Conservation (phyloP, 306 rosid genomes). For the Malus orientalis region DNA sequence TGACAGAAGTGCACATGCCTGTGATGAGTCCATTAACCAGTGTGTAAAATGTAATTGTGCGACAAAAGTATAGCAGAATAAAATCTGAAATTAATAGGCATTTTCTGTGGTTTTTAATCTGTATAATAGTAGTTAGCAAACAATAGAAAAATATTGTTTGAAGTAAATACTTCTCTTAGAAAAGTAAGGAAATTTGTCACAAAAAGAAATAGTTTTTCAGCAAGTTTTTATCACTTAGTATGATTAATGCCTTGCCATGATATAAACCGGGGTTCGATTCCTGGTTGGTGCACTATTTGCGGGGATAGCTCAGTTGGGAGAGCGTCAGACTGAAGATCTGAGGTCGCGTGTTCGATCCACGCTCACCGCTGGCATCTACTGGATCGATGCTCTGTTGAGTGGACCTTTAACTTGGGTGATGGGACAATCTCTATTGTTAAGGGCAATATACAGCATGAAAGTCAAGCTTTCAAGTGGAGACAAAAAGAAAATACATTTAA, state of each 20-base stretch:
- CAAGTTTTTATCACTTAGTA: background rate
- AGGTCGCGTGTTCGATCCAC: slow-evolving; percentile 69
- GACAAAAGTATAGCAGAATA: background rate
- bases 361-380: slow-evolving; percentile 48
- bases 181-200: background rate
- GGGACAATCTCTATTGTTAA: background rate
- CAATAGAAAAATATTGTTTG: background rate
- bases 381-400: slow-evolving; percentile 26
- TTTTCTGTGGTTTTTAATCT: background rate
- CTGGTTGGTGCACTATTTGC: slow-evolving; percentile 37
- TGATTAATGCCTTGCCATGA: slow-evolving; percentile 12
- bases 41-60: background rate
- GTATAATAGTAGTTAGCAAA: background rate
- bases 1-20: slow-evolving; percentile 9
- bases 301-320: slow-evolving; percentile 83
- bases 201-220: background rate
- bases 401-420: background rate
- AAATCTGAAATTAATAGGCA: background rate
- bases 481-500: too few relatives aligned
- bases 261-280: slow-evolving; percentile 15
- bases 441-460: background rate
- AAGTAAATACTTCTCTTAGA: background rate
- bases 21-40: background rate
- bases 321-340: slow-evolving; percentile 62
- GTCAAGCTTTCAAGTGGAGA: background rate